phyloP scores from a whole-genome alignment of 2,329 filamentous ascomycete genomes.

The Orbilia brochopaga region DNA sequence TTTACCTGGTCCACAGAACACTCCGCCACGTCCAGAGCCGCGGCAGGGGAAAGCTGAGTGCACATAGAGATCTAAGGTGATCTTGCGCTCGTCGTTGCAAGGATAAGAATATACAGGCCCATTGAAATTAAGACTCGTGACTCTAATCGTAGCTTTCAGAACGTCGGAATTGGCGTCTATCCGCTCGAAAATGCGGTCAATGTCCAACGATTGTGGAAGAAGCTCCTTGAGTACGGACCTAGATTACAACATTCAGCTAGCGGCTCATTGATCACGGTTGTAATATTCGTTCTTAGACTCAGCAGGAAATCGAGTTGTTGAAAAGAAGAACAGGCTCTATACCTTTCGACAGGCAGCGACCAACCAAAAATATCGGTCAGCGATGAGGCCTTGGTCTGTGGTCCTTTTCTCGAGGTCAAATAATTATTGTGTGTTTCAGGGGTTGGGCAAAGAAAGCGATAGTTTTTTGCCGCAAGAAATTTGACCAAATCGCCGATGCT shows the following conservation, averaged over 20 bases:
- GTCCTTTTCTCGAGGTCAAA: neutral
- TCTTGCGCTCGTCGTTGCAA: neutral
- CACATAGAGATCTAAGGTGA: neutral
- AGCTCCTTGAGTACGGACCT: too few relatives aligned
- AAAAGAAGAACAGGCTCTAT: neutral
- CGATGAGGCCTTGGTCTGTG: neutral
- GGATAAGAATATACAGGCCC: neutral
- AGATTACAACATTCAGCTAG: neutral
- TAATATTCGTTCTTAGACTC: neutral
- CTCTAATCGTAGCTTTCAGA: neutral
- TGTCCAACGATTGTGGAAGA: too few relatives aligned
- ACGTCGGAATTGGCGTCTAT: too few relatives aligned
- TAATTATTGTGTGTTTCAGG: neutral
- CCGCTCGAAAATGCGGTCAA: too few relatives aligned
- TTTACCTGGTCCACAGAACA: conserved; percentile 2
- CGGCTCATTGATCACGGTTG: neutral
- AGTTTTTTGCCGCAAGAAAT: neutral
- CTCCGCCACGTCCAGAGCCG: neutral
- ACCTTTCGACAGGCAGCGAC: conserved; percentile 6
- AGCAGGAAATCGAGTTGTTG: neutral
- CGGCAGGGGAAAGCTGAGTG: conserved; percentile 2
- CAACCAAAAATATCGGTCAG: conserved; percentile 7
- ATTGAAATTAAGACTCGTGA: neutral
- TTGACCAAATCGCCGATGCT: too few relatives aligned
- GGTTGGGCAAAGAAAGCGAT: conserved; percentile 2